A percentile compares a stretch with the other conserved stretches of the same genome.
Conservation (phyloP, 1,139 yeast genomes). For the Sugiyamaella castrensis region DNA sequence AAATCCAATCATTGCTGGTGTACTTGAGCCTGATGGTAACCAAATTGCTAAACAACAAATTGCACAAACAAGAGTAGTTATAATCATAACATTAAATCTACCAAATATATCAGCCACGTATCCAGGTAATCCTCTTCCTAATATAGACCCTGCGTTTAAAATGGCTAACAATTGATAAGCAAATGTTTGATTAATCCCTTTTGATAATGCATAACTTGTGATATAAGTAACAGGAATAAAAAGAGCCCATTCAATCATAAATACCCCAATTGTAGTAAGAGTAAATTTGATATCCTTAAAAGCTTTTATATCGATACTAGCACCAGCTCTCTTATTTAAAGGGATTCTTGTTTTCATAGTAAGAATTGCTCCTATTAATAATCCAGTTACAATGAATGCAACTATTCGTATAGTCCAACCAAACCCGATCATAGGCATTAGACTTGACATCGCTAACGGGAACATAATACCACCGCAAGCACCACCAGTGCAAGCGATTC, state of each 20-base stretch:
- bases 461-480: slow-evolving; percentile 60
- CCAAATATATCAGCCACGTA: slow-evolving; percentile 49
- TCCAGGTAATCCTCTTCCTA: slow-evolving; percentile 50
- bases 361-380: slow-evolving; percentile 40
- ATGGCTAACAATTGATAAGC: slow-evolving; percentile 47
- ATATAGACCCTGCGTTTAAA: slow-evolving; percentile 47
- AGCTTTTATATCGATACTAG: slow-evolving; percentile 42
- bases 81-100: slow-evolving; percentile 51
- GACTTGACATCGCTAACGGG: slow-evolving; percentile 52
- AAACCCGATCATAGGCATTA: slow-evolving; percentile 51
- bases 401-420: slow-evolving; percentile 60
- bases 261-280: slow-evolving; percentile 44
- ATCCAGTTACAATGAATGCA: slow-evolving; percentile 48
- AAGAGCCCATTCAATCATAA: slow-evolving; percentile 48
- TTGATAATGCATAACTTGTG: slow-evolving; percentile 49
- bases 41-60: slow-evolving; percentile 42
- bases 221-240: slow-evolving; percentile 52
- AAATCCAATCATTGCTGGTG: slow-evolving; percentile 46
- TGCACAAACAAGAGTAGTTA: slow-evolving; percentile 41
- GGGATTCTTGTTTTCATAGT: slow-evolving; percentile 47
- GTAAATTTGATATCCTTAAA: slow-evolving; percentile 44
- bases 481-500: slow-evolving; percentile 60
- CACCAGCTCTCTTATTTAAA: slow-evolving; percentile 25
- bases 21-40: slow-evolving; percentile 52
- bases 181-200: slow-evolving; percentile 42